Percentiles rank a stretch among this genome's conserved stretches.
Evolutionary conservation across 2,329 filamentous ascomycete species (phyloP).

Genomic region (Trichoderma koningii): DNA sequence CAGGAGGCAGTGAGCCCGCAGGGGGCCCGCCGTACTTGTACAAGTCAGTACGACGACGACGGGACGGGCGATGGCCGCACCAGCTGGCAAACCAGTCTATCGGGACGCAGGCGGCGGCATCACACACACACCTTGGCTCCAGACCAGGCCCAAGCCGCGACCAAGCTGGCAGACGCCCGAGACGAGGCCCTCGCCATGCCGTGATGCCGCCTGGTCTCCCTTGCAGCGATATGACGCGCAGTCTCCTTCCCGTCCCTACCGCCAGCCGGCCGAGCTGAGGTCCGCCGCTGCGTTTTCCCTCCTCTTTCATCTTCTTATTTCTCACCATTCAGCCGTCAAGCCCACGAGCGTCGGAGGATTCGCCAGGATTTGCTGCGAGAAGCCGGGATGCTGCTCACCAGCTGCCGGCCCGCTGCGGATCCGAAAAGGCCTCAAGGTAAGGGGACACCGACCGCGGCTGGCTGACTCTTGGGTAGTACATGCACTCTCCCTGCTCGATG

Average conservation of each 20-base stretch:
- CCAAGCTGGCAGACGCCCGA: background rate
- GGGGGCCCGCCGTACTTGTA: slow-evolving; percentile 24
- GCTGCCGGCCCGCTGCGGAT: slow-evolving; percentile 1
- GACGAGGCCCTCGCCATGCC: background rate
- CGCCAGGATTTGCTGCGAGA: background rate
- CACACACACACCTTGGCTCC: background rate
- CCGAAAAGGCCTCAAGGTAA: slow-evolving; percentile 19
- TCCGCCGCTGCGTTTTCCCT: background rate
- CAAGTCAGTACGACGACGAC: slow-evolving; percentile 4
- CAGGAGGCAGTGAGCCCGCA: slow-evolving; percentile 13
- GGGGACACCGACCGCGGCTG: slow-evolving; percentile 7
- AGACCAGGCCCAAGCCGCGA: no score
- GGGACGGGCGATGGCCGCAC: slow-evolving; percentile 3
- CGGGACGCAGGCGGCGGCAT: slow-evolving; percentile 21
- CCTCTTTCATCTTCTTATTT: background rate
- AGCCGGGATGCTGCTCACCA: background rate
- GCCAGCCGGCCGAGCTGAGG: slow-evolving; percentile 5
- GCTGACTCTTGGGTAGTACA: background rate
- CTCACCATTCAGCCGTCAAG: background rate
- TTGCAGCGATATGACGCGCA: slow-evolving; percentile 1
- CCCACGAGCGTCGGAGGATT: background rate
- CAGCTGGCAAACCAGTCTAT: slow-evolving; percentile 5
- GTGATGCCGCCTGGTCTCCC: background rate
- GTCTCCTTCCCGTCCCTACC: background rate
- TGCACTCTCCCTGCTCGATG: background rate